Evolutionary conservation across 2,329 filamentous ascomycete genomes (phyloP).

Genomic region (Alternaria sp.): DNA sequence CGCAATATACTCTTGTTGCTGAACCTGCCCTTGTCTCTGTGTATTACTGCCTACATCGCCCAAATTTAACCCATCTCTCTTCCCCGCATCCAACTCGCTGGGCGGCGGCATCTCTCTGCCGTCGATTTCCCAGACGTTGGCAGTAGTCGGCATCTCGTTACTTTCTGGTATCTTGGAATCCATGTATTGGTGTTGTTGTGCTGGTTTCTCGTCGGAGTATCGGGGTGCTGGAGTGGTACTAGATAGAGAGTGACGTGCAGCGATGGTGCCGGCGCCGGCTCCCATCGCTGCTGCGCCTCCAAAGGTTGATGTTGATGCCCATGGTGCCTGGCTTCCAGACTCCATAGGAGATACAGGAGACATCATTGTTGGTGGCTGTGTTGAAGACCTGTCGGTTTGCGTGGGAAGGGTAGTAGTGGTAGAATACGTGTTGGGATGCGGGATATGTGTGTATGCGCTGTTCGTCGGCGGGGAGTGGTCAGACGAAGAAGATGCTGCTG

Average conservation of each 20-base stretch:
- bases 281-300: background rate
- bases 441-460: background rate
- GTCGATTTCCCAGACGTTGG: constrained; percentile 20
- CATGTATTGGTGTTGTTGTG: background rate
- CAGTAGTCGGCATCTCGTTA: constrained; percentile 15
- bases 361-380: background rate
- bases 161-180: background rate
- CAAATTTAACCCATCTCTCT: background rate
- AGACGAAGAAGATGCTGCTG: background rate
- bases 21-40: background rate
- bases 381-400: background rate
- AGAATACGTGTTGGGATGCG: background rate
- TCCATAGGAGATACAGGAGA: constrained; percentile 2
- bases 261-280: background rate
- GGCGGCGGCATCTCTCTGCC: constrained; percentile 5
- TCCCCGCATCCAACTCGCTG: constrained; percentile 9
- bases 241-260: background rate
- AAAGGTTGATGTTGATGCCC: background rate
- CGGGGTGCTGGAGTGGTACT: background rate
- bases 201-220: constrained; percentile 6
- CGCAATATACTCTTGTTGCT: background rate
- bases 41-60: background rate
- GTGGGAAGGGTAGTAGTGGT: background rate
- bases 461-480: background rate
- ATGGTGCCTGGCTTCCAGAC: background rate